Evolutionary conservation across 306 rosid genomes (phyloP).

Genomic region (Cicer judaicum): DNA sequence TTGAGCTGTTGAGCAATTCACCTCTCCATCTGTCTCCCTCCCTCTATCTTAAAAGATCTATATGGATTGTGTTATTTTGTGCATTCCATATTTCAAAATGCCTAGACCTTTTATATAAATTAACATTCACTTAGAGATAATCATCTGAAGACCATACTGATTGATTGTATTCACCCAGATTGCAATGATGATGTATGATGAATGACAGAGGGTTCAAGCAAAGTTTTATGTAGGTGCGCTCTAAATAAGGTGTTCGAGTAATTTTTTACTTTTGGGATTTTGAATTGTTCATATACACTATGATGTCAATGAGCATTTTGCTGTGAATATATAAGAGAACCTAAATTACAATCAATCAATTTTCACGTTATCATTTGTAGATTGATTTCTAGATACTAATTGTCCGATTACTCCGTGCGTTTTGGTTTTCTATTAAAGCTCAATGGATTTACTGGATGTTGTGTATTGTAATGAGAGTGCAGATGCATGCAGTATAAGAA

Average conservation of each 20-base stretch:
- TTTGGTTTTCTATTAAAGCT: conserved; percentile 14
- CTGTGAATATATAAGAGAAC: not conserved
- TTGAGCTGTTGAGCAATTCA: conserved; percentile 8
- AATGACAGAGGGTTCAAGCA: conserved; percentile 73
- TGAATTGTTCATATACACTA: conserved; percentile 43
- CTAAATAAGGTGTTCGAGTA: conserved; percentile 70
- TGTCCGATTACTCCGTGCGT: conserved; percentile 36
- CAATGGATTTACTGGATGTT: conserved; percentile 6
- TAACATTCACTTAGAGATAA: conserved; percentile 46
- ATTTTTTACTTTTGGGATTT: conserved; percentile 47
- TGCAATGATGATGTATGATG: conserved; percentile 99
- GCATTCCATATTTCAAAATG: conserved; percentile 35
- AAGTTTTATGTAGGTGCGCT: conserved; percentile 65
- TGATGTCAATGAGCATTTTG: conserved; percentile 42
- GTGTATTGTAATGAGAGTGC: conserved; percentile 15
- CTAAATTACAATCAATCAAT: conserved; percentile 15
- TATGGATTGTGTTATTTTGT: conserved; percentile 33
- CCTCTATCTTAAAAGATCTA: conserved; percentile 10
- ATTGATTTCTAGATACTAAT: conserved; percentile 24
- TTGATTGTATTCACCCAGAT: conserved; percentile 86
- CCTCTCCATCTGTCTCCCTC: not conserved
- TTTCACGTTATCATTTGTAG: conserved; percentile 16
- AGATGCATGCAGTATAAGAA: conserved; percentile 2
- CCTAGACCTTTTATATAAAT: conserved; percentile 41
- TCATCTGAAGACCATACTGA: conserved; percentile 61